These are phyloP conservation scores for Hypholoma sublateritium DNA, from an alignment of 768 basidiomycete species.

Conservation along the genomic window DNA sequence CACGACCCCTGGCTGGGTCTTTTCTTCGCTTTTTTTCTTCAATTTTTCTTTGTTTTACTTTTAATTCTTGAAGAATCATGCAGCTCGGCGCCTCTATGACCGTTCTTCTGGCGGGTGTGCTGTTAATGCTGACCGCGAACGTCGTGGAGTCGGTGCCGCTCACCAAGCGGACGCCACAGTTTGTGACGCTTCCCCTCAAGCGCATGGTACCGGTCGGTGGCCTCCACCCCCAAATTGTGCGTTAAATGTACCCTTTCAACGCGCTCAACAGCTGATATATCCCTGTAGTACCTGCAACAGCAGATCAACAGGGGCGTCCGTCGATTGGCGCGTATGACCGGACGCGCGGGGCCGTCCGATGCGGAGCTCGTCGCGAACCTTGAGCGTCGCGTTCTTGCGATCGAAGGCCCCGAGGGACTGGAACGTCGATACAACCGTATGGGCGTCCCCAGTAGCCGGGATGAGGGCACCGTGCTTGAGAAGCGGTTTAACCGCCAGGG, in stretches of 20 bases:
- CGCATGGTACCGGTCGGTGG: conserved; percentile 28
- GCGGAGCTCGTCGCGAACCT: conserved; percentile 42
- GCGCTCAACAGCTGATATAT: not conserved
- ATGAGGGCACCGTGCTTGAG: conserved; percentile 13
- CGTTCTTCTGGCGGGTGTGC: conserved; percentile 51
- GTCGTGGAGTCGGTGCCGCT: conserved; percentile 44
- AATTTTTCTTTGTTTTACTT: conserved; percentile 16
- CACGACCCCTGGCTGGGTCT: conserved; percentile 21
- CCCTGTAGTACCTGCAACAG: conserved; percentile 62
- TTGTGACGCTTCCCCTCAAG: conserved; percentile 44
- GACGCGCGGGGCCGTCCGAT: conserved; percentile 49
- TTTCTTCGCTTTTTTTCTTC: conserved; percentile 20
- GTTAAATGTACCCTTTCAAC: not conserved
- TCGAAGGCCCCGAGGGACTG: conserved; percentile 27
- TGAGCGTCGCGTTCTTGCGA: conserved; percentile 28
- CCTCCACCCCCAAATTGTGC: conserved; percentile 30
- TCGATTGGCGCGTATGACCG: conserved; percentile 70
- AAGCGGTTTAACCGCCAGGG: conserved; percentile 27
- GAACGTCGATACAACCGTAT: conserved; percentile 26
- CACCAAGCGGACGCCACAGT: conserved; percentile 27
- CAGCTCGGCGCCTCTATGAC: conserved; percentile 51
- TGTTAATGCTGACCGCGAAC: conserved; percentile 38
- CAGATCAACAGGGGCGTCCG: conserved; percentile 63
- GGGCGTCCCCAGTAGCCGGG: conserved; percentile 18
- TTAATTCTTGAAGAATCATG: conserved; percentile 39